Evolutionary conservation across 192 early-diverging fungal species (phyloP).

Genomic region (Podila epigama): DNA sequence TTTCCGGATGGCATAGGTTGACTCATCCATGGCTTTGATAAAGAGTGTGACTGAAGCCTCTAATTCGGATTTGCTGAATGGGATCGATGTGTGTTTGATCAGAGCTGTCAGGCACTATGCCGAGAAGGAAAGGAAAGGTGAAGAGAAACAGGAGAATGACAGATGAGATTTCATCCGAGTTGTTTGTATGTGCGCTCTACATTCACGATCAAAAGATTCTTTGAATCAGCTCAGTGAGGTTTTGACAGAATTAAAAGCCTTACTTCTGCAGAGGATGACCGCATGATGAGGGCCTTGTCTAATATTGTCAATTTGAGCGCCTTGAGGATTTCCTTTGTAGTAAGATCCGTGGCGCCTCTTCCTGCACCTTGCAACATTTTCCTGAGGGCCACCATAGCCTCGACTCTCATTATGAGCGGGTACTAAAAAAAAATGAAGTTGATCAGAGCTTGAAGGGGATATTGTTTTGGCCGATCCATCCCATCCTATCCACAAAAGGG

Average conservation of each 20-base stretch:
- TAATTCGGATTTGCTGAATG: constrained; percentile 42
- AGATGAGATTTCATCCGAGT: not conserved
- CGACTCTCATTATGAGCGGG: constrained; percentile 67
- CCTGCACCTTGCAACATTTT: constrained; percentile 77
- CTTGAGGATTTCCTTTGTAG: constrained; percentile 78
- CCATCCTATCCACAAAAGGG: too few species aligned
- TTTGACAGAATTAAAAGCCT: not conserved
- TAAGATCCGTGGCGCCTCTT: constrained; percentile 71
- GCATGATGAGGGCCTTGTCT: constrained; percentile 77
- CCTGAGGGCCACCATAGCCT: constrained; percentile 70
- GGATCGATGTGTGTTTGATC: constrained; percentile 51
- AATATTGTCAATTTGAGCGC: constrained; percentile 64
- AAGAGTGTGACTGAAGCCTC: constrained; percentile 36
- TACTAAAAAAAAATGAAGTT: constrained; percentile 25
- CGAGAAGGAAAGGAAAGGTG: not conserved
- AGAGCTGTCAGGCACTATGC: constrained; percentile 60
- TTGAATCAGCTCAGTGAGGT: not conserved
- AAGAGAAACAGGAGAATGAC: not conserved
- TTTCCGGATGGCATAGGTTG: constrained; percentile 48
- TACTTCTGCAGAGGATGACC: constrained; percentile 74
- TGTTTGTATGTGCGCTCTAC: not conserved
- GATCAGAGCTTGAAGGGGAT: too few species aligned
- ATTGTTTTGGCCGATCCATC: too few species aligned
- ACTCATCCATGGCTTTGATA: constrained; percentile 50
- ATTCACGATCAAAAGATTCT: too few species aligned